Conservation (phyloP, 108 stramenopile species). For the Fragilariopsis cylindrus region DNA sequence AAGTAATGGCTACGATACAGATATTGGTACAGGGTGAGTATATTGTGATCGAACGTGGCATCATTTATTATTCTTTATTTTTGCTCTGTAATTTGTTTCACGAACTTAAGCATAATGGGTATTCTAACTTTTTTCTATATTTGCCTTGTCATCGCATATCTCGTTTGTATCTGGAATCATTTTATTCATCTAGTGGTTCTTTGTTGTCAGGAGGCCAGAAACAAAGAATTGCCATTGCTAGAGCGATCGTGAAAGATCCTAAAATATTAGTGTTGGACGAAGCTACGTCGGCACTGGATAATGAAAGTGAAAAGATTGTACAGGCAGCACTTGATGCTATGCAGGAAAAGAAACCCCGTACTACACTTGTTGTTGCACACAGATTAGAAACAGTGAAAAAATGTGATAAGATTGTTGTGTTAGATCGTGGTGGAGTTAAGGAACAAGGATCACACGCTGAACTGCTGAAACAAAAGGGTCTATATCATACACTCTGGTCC, state of each 20-base stretch:
- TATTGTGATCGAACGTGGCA: constrained; percentile 17
- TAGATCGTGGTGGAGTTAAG: constrained; percentile 62
- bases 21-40: constrained; percentile 78
- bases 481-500: background rate
- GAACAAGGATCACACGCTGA: constrained; percentile 82
- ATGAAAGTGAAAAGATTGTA: constrained; percentile 63
- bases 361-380: constrained; percentile 79
- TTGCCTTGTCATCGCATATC: constrained; percentile 1
- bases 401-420: constrained; percentile 78
- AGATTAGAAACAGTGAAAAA: constrained; percentile 78
- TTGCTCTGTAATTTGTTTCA: background rate
- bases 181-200: background rate
- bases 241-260: constrained; percentile 50
- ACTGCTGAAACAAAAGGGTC: constrained; percentile 46
- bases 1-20: constrained; percentile 86
- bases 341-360: constrained; percentile 9
- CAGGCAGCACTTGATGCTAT: constrained; percentile 74
- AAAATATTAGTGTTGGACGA: constrained; percentile 37
- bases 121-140: constrained; percentile 38
- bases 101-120: background rate
- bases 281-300: constrained; percentile 64
- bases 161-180: background rate
- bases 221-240: constrained; percentile 80
- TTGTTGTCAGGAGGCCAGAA: constrained; percentile 82
- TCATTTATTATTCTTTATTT: background rate